phyloP scores from a whole-genome alignment of 2,329 filamentous ascomycete genomes.

The Ascosphaera apis region DNA sequence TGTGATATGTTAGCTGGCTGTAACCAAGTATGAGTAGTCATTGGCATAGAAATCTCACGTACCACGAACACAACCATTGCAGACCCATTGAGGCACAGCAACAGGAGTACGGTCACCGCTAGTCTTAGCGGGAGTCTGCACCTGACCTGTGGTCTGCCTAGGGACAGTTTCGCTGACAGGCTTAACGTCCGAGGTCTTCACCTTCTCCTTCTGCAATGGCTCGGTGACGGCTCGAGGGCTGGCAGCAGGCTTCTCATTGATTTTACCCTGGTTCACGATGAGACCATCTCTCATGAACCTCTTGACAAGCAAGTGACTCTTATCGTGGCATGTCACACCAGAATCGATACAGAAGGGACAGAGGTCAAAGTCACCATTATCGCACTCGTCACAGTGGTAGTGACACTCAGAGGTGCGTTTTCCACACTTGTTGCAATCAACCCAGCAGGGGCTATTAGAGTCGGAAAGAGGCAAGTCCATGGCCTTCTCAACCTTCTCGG shows the following conservation, averaged over 20 bases:
- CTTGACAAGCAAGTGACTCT: conserved; percentile 87
- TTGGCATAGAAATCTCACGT: too few relatives aligned
- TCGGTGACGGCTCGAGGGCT: too few relatives aligned
- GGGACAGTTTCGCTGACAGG: conserved; percentile 5
- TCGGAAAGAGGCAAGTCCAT: conserved; percentile 11
- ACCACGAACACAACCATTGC: conserved; percentile 44
- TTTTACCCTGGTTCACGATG: neutral
- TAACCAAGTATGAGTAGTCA: too few relatives aligned
- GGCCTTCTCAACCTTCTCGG: neutral
- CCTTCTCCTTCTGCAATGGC: conserved; percentile 8
- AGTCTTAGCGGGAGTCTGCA: conserved; percentile 1
- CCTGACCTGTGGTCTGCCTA: conserved; percentile 6
- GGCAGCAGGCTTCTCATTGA: too few relatives aligned
- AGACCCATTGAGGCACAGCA: conserved; percentile 17
- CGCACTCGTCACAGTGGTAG: conserved; percentile 86
- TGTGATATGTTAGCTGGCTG: neutral
- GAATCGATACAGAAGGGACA: conserved; percentile 56
- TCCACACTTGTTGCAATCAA: conserved; percentile 87
- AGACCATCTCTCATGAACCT: conserved; percentile 22
- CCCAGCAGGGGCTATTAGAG: conserved; percentile 38
- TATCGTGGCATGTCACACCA: conserved; percentile 54
- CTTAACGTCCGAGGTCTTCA: conserved; percentile 6
- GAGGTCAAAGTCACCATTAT: conserved; percentile 83
- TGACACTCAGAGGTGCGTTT: conserved; percentile 56
- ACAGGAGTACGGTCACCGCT: conserved; percentile 3